Evolutionary conservation across 805 yeast genomes (phyloP).

Genomic region (Cyberlindnera samutprakarnensis): DNA sequence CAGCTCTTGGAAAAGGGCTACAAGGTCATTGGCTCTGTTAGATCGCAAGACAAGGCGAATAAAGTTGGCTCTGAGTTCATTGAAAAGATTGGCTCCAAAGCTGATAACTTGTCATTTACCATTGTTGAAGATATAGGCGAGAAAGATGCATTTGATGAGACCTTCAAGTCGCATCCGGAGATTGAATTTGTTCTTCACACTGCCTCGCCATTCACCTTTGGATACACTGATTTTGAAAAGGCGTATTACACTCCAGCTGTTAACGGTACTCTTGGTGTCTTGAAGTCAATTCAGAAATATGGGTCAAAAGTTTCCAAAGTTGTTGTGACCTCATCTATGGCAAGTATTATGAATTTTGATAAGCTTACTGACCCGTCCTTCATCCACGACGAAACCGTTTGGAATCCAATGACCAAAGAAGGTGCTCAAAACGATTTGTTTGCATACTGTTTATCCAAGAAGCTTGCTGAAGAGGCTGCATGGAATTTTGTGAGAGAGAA

Average conservation of each 20-base stretch:
- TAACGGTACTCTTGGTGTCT: slow-evolving; percentile 43
- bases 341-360: slow-evolving; percentile 33
- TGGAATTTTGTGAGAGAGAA: slow-evolving; percentile 40
- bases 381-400: slow-evolving; percentile 36
- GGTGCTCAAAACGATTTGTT: slow-evolving; percentile 28
- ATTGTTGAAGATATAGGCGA: slow-evolving; percentile 41
- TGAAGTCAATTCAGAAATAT: slow-evolving; percentile 36
- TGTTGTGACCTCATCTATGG: slow-evolving; percentile 47
- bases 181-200: slow-evolving; percentile 49
- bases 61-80: slow-evolving; percentile 23
- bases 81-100: slow-evolving; percentile 22
- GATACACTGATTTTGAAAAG: slow-evolving; percentile 34
- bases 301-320: slow-evolving; percentile 36
- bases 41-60: slow-evolving; percentile 32
- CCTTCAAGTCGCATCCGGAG: slow-evolving; percentile 40
- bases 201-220: slow-evolving; percentile 50
- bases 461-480: slow-evolving; percentile 52
- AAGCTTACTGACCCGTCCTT: slow-evolving; percentile 27
- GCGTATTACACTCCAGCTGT: slow-evolving; percentile 51
- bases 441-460: slow-evolving; percentile 56
- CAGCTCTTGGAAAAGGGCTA: slow-evolving; percentile 30
- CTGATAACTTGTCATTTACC: slow-evolving; percentile 33
- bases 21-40: slow-evolving; percentile 38
- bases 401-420: slow-evolving; percentile 49
- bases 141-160: slow-evolving; percentile 36